Percentiles rank a stretch among this genome's conserved stretches.
These are phyloP conservation scores for Fusarium brevicatenulatum DNA, from an alignment of 2,329 filamentous ascomycete species.

Conservation along the genomic window DNA sequence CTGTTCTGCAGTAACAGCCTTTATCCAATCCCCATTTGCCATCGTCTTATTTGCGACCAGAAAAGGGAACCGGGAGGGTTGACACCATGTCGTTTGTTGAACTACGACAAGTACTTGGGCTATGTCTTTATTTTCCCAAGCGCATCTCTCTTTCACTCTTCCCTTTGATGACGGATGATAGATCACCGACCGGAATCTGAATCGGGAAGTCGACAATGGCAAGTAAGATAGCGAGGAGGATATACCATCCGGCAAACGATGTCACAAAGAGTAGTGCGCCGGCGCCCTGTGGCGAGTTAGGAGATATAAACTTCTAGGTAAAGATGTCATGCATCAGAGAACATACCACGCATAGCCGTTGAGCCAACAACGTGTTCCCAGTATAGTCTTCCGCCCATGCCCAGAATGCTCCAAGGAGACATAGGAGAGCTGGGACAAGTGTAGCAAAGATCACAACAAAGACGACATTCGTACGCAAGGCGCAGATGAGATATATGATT, in stretches of 20 bases:
- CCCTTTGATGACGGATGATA: not conserved
- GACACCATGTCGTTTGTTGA: not conserved
- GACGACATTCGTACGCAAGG: not conserved
- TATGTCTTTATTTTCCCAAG: not conserved
- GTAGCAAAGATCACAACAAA: not conserved
- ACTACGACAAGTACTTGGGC: not conserved
- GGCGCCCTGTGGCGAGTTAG: not conserved
- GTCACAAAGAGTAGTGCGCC: not conserved
- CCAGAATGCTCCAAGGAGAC: not conserved
- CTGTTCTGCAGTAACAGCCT: rapidly evolving
- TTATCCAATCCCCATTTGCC: not conserved
- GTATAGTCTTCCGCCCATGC: not conserved
- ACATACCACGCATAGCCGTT: not conserved
- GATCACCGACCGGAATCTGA: not conserved
- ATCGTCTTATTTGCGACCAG: not conserved
- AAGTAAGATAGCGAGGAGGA: not conserved
- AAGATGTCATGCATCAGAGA: rapidly evolving
- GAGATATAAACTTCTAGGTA: too few relatives aligned
- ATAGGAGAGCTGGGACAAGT: rapidly evolving
- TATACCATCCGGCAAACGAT: not conserved
- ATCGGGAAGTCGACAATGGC: not conserved
- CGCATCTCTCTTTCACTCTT: not conserved
- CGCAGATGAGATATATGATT: not conserved
- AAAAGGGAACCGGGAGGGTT: rapidly evolving
- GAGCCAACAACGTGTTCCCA: not conserved